Conservation (phyloP, 2,329 filamentous ascomycete species). For the Cephalotrichum gorgonifer region DNA sequence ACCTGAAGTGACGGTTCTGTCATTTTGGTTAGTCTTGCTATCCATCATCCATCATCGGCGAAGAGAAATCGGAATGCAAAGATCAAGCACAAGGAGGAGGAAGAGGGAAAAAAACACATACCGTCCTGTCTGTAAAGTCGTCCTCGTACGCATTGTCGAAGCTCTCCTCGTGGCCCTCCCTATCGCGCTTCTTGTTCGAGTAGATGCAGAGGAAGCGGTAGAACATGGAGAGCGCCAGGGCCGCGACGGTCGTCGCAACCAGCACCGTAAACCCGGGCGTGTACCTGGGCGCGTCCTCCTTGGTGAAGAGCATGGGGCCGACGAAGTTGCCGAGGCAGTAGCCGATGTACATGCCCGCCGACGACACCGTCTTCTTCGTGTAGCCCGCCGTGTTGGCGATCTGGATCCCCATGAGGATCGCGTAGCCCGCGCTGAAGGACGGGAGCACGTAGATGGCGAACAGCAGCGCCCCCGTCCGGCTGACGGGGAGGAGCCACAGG, state of each 20-base stretch:
- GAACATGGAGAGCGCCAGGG: conserved; percentile 23
- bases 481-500: conserved; percentile 29
- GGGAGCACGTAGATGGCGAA: conserved; percentile 39
- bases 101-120: conserved; percentile 3
- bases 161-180: conserved; percentile 29
- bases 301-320: conserved; percentile 26
- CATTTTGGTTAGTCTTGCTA: background rate
- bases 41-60: background rate
- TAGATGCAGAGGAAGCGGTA: conserved; percentile 33
- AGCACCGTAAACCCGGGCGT: conserved; percentile 23
- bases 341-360: conserved; percentile 33
- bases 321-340: conserved; percentile 29
- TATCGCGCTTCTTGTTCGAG: conserved; percentile 32
- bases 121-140: conserved; percentile 34
- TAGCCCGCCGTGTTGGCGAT: conserved; percentile 22
- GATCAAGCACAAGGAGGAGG: no score
- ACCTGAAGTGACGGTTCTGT: conserved; percentile 16
- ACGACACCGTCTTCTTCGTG: conserved; percentile 29
- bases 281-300: conserved; percentile 21
- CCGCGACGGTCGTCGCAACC: conserved; percentile 19
- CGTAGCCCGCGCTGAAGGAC: conserved; percentile 31
- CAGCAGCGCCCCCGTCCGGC: conserved; percentile 25
- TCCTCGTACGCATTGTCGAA: conserved; percentile 43
- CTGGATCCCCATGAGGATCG: conserved; percentile 31
- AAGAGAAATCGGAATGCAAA: background rate